These are phyloP conservation scores for Talaromyces thailandensis DNA, from an alignment of 495 filamentous ascomycete genomes.

Conservation along the genomic window DNA sequence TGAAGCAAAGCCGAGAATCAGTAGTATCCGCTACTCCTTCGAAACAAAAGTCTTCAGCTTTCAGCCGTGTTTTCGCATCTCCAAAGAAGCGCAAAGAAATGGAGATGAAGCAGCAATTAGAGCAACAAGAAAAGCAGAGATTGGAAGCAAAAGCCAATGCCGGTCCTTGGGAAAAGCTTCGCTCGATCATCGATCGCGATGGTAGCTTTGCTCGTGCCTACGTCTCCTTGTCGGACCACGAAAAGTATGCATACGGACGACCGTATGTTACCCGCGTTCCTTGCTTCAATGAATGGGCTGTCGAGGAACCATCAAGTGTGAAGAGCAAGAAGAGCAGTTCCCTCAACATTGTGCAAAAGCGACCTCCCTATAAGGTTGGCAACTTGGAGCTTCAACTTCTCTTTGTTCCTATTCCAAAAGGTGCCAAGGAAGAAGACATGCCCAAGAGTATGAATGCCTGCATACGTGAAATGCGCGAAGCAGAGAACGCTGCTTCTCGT, in stretches of 20 bases:
- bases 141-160: slow-evolving; percentile 56
- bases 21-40: slow-evolving; percentile 40
- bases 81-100: slow-evolving; percentile 93
- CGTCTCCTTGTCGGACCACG: slow-evolving; percentile 86
- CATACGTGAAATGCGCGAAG: slow-evolving; percentile 83
- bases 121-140: slow-evolving; percentile 61
- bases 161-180: slow-evolving; percentile 70
- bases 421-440: slow-evolving; percentile 88
- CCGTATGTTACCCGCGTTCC: slow-evolving; percentile 80
- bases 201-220: slow-evolving; percentile 92
- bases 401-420: slow-evolving; percentile 88
- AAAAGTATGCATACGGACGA: slow-evolving; percentile 73
- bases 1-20: slow-evolving; percentile 34
- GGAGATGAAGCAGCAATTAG: slow-evolving; percentile 70
- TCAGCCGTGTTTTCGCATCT: slow-evolving; percentile 85
- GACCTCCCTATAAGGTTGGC: slow-evolving; percentile 87
- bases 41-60: slow-evolving; percentile 71
- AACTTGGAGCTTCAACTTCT: slow-evolving; percentile 88
- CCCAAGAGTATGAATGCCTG: slow-evolving; percentile 97
- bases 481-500: slow-evolving; percentile 61
- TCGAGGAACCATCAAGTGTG: slow-evolving; percentile 73
- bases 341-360: slow-evolving; percentile 49
- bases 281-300: slow-evolving; percentile 97
- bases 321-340: slow-evolving; percentile 77
- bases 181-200: slow-evolving; percentile 76